phyloP scores from a whole-genome alignment of 805 yeast species.

The Candida ficus region DNA sequence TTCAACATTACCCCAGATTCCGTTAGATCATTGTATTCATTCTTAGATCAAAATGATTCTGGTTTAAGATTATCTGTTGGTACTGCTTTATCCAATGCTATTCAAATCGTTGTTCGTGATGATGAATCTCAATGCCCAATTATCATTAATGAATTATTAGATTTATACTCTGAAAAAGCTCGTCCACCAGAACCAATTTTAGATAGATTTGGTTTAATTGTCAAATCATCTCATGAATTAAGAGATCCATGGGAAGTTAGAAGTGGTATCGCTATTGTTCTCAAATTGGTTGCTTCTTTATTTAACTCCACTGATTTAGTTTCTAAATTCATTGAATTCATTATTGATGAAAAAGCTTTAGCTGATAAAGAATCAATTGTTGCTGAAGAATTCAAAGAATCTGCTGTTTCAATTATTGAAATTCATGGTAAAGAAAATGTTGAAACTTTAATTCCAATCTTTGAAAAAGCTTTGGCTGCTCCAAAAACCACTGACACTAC shows the following conservation, averaged over 20 bases:
- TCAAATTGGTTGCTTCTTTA: slow-evolving; percentile 50
- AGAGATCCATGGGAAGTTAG: slow-evolving; percentile 83
- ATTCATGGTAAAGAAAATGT: slow-evolving; percentile 59
- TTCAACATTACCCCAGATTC: slow-evolving; percentile 43
- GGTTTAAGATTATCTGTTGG: slow-evolving; percentile 75
- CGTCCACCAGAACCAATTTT: slow-evolving; percentile 71
- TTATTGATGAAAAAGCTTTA: slow-evolving; percentile 58
- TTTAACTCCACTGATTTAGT: slow-evolving; percentile 35
- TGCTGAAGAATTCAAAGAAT: slow-evolving; percentile 78
- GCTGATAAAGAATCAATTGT: slow-evolving; percentile 73
- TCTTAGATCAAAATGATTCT: slow-evolving; percentile 49
- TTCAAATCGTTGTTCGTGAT: slow-evolving; percentile 29
- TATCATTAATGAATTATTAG: slow-evolving; percentile 42
- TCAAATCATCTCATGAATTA: slow-evolving; percentile 53
- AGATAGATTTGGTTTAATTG: slow-evolving; percentile 77
- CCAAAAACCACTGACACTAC: slow-evolving; percentile 41
- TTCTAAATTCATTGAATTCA: slow-evolving; percentile 52
- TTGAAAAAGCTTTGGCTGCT: slow-evolving; percentile 58
- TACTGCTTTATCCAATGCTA: slow-evolving; percentile 58
- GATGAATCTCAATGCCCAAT: slow-evolving; percentile 21
- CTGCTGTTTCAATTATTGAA: slow-evolving; percentile 74
- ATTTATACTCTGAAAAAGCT: slow-evolving; percentile 52
- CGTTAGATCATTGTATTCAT: slow-evolving; percentile 42
- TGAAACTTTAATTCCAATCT: slow-evolving; percentile 75
- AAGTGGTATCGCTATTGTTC: slow-evolving; percentile 70